Evolutionary conservation across 257 asterid genomes (phyloP), one percentile per base, ranked within the genome.

Genomic region (Solanum bukasovii): DNA sequence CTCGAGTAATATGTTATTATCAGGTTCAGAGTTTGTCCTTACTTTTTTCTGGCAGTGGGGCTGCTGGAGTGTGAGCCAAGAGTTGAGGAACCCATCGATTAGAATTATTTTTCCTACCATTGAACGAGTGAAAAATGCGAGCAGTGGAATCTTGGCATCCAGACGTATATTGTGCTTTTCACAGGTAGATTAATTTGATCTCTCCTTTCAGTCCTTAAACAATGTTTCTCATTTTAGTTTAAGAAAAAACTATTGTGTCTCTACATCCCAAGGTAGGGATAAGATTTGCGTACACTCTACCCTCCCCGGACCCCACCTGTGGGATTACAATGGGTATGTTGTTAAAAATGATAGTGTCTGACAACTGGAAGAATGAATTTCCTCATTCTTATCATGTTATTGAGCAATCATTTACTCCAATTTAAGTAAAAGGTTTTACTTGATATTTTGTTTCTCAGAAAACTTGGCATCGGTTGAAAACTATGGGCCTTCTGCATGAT

Each of bases 1-100:
- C 83, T 84, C 63, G 78, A 81, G 89, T 46, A 46, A 29, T 81
- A 29, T 27, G 14, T 18, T 81, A 46, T 81, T 29, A 33, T 18
- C 21, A 81, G 68, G 68, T 18, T 81, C 70, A 81, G 37, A 59
- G n/a, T 40, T 44, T 44, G 44, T 72, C 46, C 63, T 40, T 71
- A 12, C 87, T 87, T 84, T 87, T 44, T 88, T 92, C 87, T 93
- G 84, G 83, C 92, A 96, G 99, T 96, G 99, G 99, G 98, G 99
- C 78, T 92, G 98, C 91, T 96, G 99, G 99, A 96, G 93, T 92
- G 94, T 96, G 65, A 93, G 98, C 88, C 96, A 94, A 89, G 99
- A 96, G 91, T 88, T 94, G 87, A 93, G 89, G 86, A 95, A 92
- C 86, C 99, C 99, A 89, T 93, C 99, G 5, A 91, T 96, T 72